Percentiles rank a stretch among this genome's conserved stretches.
phyloP scores from a whole-genome alignment of 1,284 basidiomycete species.

The Ceratobasidium sp. region DNA sequence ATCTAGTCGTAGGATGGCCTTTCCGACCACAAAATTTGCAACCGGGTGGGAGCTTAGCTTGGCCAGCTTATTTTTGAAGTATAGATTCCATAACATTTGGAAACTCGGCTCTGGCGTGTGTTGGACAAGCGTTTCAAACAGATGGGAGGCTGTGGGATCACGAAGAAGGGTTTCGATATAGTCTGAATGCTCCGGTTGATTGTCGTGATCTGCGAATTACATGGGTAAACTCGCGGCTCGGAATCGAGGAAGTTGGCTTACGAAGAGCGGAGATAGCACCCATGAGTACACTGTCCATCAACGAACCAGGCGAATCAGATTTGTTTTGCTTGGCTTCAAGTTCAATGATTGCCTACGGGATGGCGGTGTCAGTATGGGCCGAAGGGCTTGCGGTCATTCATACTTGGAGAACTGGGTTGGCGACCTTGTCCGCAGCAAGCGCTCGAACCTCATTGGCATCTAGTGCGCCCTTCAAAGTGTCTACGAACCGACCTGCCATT shows the following conservation, averaged over 20 bases:
- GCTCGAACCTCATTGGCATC: slow-evolving; percentile 83
- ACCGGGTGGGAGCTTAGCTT: slow-evolving; percentile 86
- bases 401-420: slow-evolving; percentile 84
- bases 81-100: slow-evolving; percentile 76
- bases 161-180: slow-evolving; percentile 83
- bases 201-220: slow-evolving; percentile 57
- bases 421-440: slow-evolving; percentile 83
- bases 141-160: slow-evolving; percentile 87
- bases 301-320: slow-evolving; percentile 71
- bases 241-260: slow-evolving; percentile 58
- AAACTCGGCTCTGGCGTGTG: slow-evolving; percentile 75
- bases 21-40: slow-evolving; percentile 91
- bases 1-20: slow-evolving; percentile 73
- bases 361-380: neutral
- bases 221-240: neutral
- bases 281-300: slow-evolving; percentile 84
- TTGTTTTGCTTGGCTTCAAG: slow-evolving; percentile 77
- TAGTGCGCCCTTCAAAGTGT: slow-evolving; percentile 66
- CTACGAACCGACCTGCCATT: slow-evolving; percentile 67
- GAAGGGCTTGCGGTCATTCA: slow-evolving; percentile 50
- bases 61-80: slow-evolving; percentile 77
- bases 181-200: slow-evolving; percentile 64
- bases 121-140: slow-evolving; percentile 81
- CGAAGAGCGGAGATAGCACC: slow-evolving; percentile 79
- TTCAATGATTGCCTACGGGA: slow-evolving; percentile 76